These are phyloP conservation scores for Trichoderma reesei DNA, from an alignment of 495 filamentous ascomycete species.

Conservation along the genomic window DNA sequence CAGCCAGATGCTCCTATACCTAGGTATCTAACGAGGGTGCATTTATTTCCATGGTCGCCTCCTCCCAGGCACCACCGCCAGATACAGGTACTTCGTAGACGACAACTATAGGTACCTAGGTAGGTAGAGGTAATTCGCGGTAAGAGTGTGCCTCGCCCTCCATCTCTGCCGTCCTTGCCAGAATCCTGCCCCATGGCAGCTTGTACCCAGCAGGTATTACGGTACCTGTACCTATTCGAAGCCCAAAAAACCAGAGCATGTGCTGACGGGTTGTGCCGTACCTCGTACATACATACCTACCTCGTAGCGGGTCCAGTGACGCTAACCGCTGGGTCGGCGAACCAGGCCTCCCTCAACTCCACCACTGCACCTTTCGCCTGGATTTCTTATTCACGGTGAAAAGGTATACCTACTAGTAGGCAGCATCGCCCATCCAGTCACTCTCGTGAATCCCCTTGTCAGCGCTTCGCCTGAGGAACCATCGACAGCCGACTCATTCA, in stretches of 20 bases:
- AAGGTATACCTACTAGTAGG: not conserved
- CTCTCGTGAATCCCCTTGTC: not conserved
- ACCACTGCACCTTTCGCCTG: not conserved
- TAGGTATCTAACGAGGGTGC: no score
- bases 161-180: not conserved
- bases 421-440: not conserved
- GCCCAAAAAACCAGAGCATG: not conserved
- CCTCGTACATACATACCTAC: no score
- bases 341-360: not conserved
- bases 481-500: not conserved
- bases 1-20: no score
- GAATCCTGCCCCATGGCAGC: not conserved
- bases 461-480: not conserved
- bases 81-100: no score
- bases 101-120: no score
- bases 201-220: not conserved
- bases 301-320: not conserved
- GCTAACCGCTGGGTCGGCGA: no score
- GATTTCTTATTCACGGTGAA: constrained; percentile 6
- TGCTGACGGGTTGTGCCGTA: no score
- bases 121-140: no score
- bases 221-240: not conserved
- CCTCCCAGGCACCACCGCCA: no score
- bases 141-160: not conserved
- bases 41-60: no score